Base-by-base conservation (phyloP, 495 filamentous ascomycete genomes). In the Daldinia concentrica region DNA sequence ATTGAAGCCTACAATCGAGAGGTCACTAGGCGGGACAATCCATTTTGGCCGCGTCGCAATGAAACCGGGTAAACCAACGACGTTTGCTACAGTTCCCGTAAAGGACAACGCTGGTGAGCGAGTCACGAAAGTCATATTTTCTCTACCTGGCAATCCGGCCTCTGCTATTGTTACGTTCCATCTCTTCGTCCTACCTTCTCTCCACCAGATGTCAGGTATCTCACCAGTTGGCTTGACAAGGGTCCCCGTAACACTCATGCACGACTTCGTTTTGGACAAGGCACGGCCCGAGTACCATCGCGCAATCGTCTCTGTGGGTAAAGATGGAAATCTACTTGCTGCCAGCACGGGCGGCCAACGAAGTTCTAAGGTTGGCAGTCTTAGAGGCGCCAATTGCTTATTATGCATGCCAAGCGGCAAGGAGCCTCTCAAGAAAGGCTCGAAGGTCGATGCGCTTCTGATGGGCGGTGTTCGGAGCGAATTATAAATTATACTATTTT, bases 61-160 rank as follows among this genome's bases (percentile, higher is more conserved):
- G 95, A 98, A 98, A 82, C 95, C 95, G 0, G 95, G 95, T 19
- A 98, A 98, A 78, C 95, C 95, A 3, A 97, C 94, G 9, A 98
- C 96, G 2, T 99, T 98, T 73, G 95, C 96, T 4, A 98, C 93
- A 0, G 85, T 98, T 4, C 90, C 92, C 9, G 81, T 84, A 11
- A 89, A 90, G 75, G 79, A 87, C 71, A 86, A 86, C 29, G 83
- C 83, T 17, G 84, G 84, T 32, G 80, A 89, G 62, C 84, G 89
- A 65, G 73, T 82, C 14, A 78, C 85, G 56, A 93, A 91, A 77
- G 86, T 91, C 54, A 88, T 98, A 64, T 98, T 98, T 84, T 92
- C 93, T 2, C 84, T 99, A 27, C 96, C 95, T 0, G 95, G 95
- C 0, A 99, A 99, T 79, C 95, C 95, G 0, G 95, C 94, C 15